Conservation (phyloP, 2,329 filamentous ascomycete species). For the Aureobasidium sp. region DNA sequence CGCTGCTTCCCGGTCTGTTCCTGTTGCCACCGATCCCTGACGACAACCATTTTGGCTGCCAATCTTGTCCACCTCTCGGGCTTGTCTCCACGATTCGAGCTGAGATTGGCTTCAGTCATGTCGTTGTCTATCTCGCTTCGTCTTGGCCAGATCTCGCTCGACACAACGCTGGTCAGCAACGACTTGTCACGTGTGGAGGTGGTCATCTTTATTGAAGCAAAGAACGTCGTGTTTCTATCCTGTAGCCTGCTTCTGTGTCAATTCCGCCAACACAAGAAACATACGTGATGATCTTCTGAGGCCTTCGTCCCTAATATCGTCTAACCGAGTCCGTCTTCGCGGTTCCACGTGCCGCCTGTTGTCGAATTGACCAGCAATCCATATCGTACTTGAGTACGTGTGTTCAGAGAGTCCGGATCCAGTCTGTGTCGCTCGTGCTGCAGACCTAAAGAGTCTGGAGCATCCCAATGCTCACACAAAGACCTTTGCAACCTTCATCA, state of each 20-base stretch:
- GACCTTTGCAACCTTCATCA: slow-evolving; percentile 46
- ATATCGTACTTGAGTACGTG: background rate
- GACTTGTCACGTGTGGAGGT: background rate
- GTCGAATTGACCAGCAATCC: background rate
- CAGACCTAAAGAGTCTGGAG: background rate
- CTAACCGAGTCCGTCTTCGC: no score
- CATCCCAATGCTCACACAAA: slow-evolving; percentile 38
- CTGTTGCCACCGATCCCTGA: slow-evolving; percentile 14
- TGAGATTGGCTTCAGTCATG: slow-evolving; percentile 3
- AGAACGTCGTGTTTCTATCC: background rate
- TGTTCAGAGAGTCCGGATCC: no score
- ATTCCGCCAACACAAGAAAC: background rate
- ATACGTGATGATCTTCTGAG: background rate
- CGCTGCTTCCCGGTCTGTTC: background rate
- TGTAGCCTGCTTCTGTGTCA: no score
- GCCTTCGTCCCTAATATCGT: no score
- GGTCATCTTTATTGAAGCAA: background rate
- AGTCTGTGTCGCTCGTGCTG: background rate
- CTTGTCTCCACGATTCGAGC: background rate
- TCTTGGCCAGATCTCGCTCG: background rate
- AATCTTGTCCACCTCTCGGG: background rate
- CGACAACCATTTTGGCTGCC: background rate
- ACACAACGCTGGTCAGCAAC: background rate
- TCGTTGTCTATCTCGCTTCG: background rate
- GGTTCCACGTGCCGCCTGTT: no score